These are phyloP conservation scores for Moricandia arvensis DNA, from an alignment of 345 rosid species.

Conservation along the genomic window DNA sequence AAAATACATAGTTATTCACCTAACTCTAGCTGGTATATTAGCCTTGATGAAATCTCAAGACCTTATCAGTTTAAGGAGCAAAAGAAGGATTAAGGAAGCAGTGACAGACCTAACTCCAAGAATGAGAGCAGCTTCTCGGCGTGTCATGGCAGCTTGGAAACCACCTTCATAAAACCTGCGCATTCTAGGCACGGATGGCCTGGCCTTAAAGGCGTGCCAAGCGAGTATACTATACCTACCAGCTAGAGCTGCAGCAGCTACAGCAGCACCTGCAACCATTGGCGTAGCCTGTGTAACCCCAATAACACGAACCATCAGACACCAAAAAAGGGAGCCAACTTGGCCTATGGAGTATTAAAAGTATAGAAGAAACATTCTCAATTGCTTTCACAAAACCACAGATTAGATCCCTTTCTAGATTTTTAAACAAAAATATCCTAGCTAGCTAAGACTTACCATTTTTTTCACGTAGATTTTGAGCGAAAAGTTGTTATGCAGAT, in stretches of 20 bases:
- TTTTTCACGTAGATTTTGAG: not conserved
- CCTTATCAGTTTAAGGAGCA: not conserved
- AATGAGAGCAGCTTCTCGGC: constrained; percentile 84
- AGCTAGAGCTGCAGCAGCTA: constrained; percentile 83
- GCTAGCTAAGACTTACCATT: constrained; percentile 25
- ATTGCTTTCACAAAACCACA: not conserved
- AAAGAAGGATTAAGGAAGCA: not conserved
- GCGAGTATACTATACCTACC: constrained; percentile 74
- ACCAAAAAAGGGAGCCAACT: not conserved
- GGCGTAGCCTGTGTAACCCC: constrained; percentile 56
- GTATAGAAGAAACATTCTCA: constrained; percentile 9
- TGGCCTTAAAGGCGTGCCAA: constrained; percentile 86
- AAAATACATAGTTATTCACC: not conserved
- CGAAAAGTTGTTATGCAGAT: not conserved
- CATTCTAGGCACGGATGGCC: constrained; percentile 56
- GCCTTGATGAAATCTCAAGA: not conserved
- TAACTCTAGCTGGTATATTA: not conserved
- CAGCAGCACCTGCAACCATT: constrained; percentile 57
- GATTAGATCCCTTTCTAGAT: not conserved
- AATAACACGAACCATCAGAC: not conserved
- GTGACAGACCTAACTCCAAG: constrained; percentile 69
- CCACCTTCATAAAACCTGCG: constrained; percentile 84
- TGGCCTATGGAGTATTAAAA: constrained; percentile 1
- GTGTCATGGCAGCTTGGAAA: constrained; percentile 69
- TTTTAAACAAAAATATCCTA: not conserved